Conservation (phyloP, 2,329 filamentous ascomycete species). For the Calonectria honghensis region DNA sequence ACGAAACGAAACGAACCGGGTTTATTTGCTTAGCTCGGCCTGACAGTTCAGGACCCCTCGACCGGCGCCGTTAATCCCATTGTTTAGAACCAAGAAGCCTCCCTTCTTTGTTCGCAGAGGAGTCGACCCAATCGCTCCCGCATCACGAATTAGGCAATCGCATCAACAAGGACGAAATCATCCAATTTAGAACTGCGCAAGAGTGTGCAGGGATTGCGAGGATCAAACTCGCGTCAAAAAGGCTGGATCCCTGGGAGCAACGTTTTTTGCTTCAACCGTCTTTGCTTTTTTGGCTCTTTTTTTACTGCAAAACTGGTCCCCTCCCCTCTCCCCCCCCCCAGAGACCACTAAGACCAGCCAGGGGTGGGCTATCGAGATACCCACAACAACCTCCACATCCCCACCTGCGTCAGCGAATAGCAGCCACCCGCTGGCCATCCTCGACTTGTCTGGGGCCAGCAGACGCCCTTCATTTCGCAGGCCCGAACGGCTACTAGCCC, state of each 20-base stretch:
- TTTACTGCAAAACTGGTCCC: slow-evolving; percentile 1
- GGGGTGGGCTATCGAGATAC: slow-evolving; percentile 35
- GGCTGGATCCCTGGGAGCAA: slow-evolving; percentile 3
- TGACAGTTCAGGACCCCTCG: slow-evolving; percentile 17
- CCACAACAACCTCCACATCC: slow-evolving; percentile 27
- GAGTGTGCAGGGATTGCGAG: slow-evolving; percentile 21
- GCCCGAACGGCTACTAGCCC: slow-evolving; percentile 40
- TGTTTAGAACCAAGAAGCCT: slow-evolving; percentile 5
- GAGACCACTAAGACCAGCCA: slow-evolving; percentile 10
- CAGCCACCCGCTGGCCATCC: slow-evolving; percentile 29
- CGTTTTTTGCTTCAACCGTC: slow-evolving; percentile 7
- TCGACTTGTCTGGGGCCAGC: slow-evolving; percentile 37
- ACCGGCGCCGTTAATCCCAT: slow-evolving; percentile 15
- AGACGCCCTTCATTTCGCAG: slow-evolving; percentile 52
- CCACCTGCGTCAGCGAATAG: slow-evolving; percentile 33
- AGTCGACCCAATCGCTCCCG: slow-evolving; percentile 32
- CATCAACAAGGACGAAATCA: slow-evolving; percentile 17
- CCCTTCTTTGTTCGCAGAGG: slow-evolving; percentile 2
- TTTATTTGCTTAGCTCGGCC: slow-evolving; percentile 4
- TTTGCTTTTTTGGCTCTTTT: not conserved
- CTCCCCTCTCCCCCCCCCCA: not conserved
- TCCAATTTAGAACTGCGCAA: slow-evolving; percentile 24
- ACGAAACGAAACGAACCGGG: slow-evolving; percentile 50
- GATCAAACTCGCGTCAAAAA: slow-evolving; percentile 25
- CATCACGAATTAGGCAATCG: slow-evolving; percentile 29